Evolutionary conservation across 2,329 filamentous ascomycete species (phyloP).

Genomic region (Fusarium solani-melongenae): DNA sequence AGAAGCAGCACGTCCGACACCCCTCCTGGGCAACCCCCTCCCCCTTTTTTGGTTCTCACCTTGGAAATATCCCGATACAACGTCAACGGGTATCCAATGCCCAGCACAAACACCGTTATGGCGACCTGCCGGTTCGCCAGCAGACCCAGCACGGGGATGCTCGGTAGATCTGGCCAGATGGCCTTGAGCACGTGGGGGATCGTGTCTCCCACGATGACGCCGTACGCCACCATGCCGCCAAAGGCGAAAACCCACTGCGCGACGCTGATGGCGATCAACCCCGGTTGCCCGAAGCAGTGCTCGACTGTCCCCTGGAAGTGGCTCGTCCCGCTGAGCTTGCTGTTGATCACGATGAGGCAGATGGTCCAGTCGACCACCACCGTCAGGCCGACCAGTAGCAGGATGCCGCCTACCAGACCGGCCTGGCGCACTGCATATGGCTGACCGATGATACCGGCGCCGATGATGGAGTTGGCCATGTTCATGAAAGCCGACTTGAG

Average conservation of each 20-base stretch:
- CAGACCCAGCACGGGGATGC: constrained; percentile 82
- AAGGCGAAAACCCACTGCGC: constrained; percentile 99
- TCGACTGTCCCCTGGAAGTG: constrained; percentile 97
- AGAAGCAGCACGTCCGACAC: not conserved
- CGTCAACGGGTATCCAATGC: constrained; percentile 89
- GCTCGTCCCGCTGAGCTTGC: constrained; percentile 92
- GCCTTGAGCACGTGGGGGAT: constrained; percentile 91
- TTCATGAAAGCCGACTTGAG: constrained; percentile 96
- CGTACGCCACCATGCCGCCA: constrained; percentile 98
- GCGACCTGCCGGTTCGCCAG: constrained; percentile 84
- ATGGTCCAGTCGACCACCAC: constrained; percentile 97
- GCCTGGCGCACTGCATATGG: constrained; percentile 97
- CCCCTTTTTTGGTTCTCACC: constrained; percentile 60
- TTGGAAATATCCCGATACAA: constrained; percentile 98
- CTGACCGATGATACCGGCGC: constrained; percentile 81
- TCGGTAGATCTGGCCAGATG: constrained; percentile 79
- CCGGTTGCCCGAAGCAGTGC: constrained; percentile 90
- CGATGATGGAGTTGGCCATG: constrained; percentile 99
- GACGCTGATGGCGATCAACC: constrained; percentile 86
- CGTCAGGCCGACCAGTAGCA: constrained; percentile 83
- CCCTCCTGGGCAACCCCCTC: not conserved
- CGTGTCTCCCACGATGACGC: constrained; percentile 95
- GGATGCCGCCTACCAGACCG: constrained; percentile 81
- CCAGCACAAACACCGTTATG: constrained; percentile 88
- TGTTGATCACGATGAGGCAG: constrained; percentile 95